phyloP scores from a whole-genome alignment of 2,329 filamentous ascomycete species.

The Mollisiaceae sp. region DNA sequence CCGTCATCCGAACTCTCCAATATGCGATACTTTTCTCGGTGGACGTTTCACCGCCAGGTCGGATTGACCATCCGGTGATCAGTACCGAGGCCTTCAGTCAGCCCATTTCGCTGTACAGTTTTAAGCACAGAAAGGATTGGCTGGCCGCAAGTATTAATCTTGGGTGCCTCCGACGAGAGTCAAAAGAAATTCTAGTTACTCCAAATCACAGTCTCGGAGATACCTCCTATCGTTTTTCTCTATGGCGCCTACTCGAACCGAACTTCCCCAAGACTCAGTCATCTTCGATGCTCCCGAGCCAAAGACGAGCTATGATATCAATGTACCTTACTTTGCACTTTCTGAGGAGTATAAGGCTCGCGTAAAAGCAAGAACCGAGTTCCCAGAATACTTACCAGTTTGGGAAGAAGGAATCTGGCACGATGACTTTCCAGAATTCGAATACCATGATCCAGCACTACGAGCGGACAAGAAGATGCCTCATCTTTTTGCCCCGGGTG shows the following conservation, averaged over 20 bases:
- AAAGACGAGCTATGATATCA: slow-evolving; percentile 46
- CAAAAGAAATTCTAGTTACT: not conserved
- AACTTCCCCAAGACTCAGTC: slow-evolving; percentile 19
- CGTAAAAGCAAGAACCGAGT: slow-evolving; percentile 45
- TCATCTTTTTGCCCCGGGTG: slow-evolving; percentile 62
- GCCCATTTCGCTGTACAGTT: not conserved
- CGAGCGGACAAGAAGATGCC: slow-evolving; percentile 68
- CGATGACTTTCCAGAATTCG: slow-evolving; percentile 50
- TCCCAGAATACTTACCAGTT: slow-evolving; percentile 52
- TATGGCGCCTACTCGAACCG: slow-evolving; percentile 26
- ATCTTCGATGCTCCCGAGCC: slow-evolving; percentile 18
- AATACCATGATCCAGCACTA: slow-evolving; percentile 52
- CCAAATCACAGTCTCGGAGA: not conserved
- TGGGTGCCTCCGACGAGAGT: not conserved
- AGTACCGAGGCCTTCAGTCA: slow-evolving; percentile 4
- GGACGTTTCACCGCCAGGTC: slow-evolving; percentile 16
- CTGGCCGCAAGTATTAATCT: slow-evolving; percentile 12
- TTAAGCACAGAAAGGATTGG: slow-evolving; percentile 13
- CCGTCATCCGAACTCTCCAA: slow-evolving; percentile 8
- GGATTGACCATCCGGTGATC: slow-evolving; percentile 12
- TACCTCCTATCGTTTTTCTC: not conserved
- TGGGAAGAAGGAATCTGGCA: slow-evolving; percentile 53
- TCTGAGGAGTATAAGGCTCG: slow-evolving; percentile 45
- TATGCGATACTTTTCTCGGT: slow-evolving; percentile 12
- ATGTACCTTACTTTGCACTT: slow-evolving; percentile 48